Evolutionary conservation across 768 basidiomycete genomes (phyloP), one percentile per base, ranked within the genome.

Genomic region (Russula ochroleuca): DNA sequence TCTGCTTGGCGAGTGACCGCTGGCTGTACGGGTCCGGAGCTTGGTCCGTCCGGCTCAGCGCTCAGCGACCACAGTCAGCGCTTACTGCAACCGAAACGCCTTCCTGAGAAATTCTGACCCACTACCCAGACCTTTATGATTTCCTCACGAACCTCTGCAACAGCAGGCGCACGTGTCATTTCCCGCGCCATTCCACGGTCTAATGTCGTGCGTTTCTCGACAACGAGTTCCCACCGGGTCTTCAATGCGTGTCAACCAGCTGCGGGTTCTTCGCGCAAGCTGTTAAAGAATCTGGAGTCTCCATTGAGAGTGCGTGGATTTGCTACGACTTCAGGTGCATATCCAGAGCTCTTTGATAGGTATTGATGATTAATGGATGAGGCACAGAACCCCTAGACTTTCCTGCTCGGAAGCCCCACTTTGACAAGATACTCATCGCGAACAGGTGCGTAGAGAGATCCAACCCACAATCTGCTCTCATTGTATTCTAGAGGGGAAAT

Each of bases 371-470:
- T 33, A 19, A 57, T 45, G 5, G 21, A 50, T 50, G 13, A 37
- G 4, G 19, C n/a, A 33, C 54, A 65, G 64, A 51, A 33, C 23
- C 35, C 1, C 14, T 38, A 9, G 49, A 25, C n/a, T 17, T 19
- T 31, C 52, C 13, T 23, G 14, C 5, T 5, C 62, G 74, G 48
- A 77, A 73, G 38, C 84, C 88, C 11, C 87, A 88, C 68, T 93
- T 94, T 68, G 85, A 90, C 77, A 97, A 97, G 80, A 91, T 95
- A 64, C 80, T 97, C 25, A 85, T 97, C 61, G 94, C 94, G 0
- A 97, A 97, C 71, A 79, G 94, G 94, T 88, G 60, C 57, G 78
- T 59, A n/a, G 25, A 23, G 23, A 23, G 1, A 14, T 23, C 28
- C 11, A 10, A 19, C 14, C 17, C n/a, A 11, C 2, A 31, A 50